These are phyloP conservation scores for Hysterium pulicare DNA, from an alignment of 2,329 filamentous ascomycete species.

Conservation along the genomic window DNA sequence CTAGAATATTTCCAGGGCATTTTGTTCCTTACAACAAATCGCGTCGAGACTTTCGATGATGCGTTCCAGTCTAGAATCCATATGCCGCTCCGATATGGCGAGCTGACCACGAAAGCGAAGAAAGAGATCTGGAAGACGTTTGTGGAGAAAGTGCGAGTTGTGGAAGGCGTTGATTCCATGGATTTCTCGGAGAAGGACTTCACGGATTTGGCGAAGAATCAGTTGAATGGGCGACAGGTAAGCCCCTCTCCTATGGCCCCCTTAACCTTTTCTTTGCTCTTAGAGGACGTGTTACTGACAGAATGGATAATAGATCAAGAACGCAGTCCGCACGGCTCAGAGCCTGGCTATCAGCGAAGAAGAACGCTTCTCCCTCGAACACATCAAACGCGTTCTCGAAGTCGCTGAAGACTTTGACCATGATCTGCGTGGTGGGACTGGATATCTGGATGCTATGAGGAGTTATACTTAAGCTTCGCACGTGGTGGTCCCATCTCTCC, in stretches of 20 bases:
- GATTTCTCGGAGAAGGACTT: slow-evolving; percentile 66
- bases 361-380: slow-evolving; percentile 68
- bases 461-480: slow-evolving; percentile 59
- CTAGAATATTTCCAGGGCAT: slow-evolving; percentile 93
- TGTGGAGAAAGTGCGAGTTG: slow-evolving; percentile 64
- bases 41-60: slow-evolving; percentile 84
- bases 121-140: slow-evolving; percentile 82
- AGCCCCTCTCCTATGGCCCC: slow-evolving; percentile 10
- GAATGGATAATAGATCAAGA: slow-evolving; percentile 72
- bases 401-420: slow-evolving; percentile 79
- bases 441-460: slow-evolving; percentile 80
- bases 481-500: neutral
- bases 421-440: slow-evolving; percentile 76
- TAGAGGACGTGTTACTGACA: slow-evolving; percentile 6
- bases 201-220: slow-evolving; percentile 62
- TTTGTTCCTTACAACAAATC: slow-evolving; percentile 83
- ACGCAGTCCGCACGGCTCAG: slow-evolving; percentile 78
- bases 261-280: neutral
- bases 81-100: slow-evolving; percentile 76
- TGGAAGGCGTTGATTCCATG: slow-evolving; percentile 32
- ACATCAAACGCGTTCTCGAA: slow-evolving; percentile 79
- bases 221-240: slow-evolving; percentile 66
- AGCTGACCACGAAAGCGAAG: slow-evolving; percentile 68
- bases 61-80: slow-evolving; percentile 88
- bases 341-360: slow-evolving; percentile 75